These are phyloP conservation scores for Saccharomycopsis javanensis DNA, from an alignment of 805 yeast species.

Conservation along the genomic window DNA sequence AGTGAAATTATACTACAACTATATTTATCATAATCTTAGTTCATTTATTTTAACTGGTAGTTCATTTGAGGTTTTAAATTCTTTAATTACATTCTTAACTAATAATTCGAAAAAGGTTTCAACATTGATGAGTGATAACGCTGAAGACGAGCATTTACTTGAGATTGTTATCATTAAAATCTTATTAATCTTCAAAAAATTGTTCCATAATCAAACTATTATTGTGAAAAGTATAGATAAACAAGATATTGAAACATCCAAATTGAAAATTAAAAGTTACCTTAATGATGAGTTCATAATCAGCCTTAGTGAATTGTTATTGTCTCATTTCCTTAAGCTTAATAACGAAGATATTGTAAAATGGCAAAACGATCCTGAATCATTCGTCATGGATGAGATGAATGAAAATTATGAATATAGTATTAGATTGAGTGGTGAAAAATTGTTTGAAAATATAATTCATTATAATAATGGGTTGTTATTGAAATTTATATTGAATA, in stretches of 20 bases:
- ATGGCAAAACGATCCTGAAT: constrained; percentile 86
- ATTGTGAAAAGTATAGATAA: constrained; percentile 57
- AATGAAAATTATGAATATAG: constrained; percentile 74
- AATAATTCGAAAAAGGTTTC: constrained; percentile 59
- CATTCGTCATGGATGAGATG: constrained; percentile 79
- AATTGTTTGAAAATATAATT: constrained; percentile 68
- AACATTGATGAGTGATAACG: constrained; percentile 39
- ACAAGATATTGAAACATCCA: constrained; percentile 50
- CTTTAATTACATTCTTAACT: constrained; percentile 51
- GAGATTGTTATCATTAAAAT: constrained; percentile 61
- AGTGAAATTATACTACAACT: constrained; percentile 58
- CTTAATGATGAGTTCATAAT: constrained; percentile 49
- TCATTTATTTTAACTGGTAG: constrained; percentile 61
- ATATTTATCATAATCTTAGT: constrained; percentile 54
- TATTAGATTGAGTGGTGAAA: constrained; percentile 79
- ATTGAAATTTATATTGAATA: constrained; percentile 46
- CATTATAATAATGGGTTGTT: constrained; percentile 49
- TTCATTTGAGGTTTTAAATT: constrained; percentile 49
- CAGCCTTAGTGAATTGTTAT: constrained; percentile 54
- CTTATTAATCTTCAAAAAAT: constrained; percentile 51
- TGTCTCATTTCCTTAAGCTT: constrained; percentile 64
- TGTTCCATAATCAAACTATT: constrained; percentile 59
- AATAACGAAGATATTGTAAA: constrained; percentile 68
- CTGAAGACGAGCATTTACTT: constrained; percentile 54
- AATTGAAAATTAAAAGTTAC: constrained; percentile 42